phyloP scores from a whole-genome alignment of 2,329 filamentous ascomycete genomes.

The Colletotrichum siamense region DNA sequence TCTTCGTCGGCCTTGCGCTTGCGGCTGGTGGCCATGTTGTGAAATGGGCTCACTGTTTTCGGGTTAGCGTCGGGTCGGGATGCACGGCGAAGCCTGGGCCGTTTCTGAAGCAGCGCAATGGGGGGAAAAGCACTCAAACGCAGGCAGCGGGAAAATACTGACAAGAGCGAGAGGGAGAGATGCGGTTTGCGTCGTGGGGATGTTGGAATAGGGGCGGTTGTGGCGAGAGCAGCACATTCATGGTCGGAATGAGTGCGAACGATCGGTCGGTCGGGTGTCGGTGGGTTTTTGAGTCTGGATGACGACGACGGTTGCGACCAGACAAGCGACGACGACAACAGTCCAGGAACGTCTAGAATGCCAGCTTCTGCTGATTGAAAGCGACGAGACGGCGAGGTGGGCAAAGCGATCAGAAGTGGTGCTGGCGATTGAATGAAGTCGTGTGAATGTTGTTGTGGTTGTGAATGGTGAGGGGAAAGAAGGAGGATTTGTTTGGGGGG shows the following conservation, averaged over 20 bases:
- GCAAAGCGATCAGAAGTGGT: neutral
- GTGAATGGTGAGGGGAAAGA: slow-evolving; percentile 22
- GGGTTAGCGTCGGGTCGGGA: slow-evolving; percentile 15
- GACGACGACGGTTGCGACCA: slow-evolving; percentile 20
- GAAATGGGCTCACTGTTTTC: slow-evolving; percentile 41
- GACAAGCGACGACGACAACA: slow-evolving; percentile 10
- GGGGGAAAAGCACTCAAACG: slow-evolving; percentile 2
- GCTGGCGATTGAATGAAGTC: neutral
- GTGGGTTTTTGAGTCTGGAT: slow-evolving; percentile 5
- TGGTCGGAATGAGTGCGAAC: slow-evolving; percentile 35
- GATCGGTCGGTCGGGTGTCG: neutral
- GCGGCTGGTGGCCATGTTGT: slow-evolving; percentile 57
- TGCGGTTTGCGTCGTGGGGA: slow-evolving; percentile 60
- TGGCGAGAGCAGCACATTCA: slow-evolving; percentile 68
- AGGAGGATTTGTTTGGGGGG: slow-evolving; percentile 11
- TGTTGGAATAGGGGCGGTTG: slow-evolving; percentile 65
- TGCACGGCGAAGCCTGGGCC: slow-evolving; percentile 5
- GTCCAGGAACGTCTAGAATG: slow-evolving; percentile 16
- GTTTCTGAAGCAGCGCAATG: neutral
- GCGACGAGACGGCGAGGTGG: neutral
- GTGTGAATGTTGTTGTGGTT: neutral
- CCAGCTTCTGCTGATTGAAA: neutral
- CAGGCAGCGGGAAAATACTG: slow-evolving; percentile 43
- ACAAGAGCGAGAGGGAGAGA: slow-evolving; percentile 62
- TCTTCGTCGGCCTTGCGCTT: slow-evolving; percentile 92